Percentiles rank a stretch among this genome's conserved stretches.
These are phyloP conservation scores for Blastomyces gilchristii DNA, from an alignment of 2,329 filamentous ascomycete species.

Conservation along the genomic window DNA sequence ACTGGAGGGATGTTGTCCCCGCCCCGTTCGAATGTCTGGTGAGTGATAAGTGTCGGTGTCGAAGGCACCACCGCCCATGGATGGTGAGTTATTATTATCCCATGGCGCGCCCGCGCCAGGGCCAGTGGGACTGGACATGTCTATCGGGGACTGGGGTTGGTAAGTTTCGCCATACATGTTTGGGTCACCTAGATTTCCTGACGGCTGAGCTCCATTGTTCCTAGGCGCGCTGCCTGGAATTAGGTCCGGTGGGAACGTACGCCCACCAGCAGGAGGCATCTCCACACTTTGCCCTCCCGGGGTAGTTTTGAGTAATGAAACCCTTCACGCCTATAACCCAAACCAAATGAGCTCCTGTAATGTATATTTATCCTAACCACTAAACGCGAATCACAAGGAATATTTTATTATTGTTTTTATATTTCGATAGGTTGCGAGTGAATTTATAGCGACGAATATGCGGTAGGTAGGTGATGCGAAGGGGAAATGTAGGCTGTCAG, in stretches of 20 bases:
- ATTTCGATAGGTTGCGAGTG: not conserved
- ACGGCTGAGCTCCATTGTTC: conserved; percentile 22
- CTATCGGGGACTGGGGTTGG: conserved; percentile 32
- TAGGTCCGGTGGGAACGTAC: conserved; percentile 32
- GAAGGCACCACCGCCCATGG: conserved; percentile 9
- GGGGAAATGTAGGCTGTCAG: not conserved
- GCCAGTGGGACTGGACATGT: conserved; percentile 27
- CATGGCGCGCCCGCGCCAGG: conserved; percentile 27
- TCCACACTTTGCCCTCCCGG: conserved; percentile 15
- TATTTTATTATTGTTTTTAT: not conserved
- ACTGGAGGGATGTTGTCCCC: conserved; percentile 24
- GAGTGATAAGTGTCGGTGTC: conserved; percentile 20
- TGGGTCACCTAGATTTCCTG: conserved; percentile 23
- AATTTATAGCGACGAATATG: not conserved
- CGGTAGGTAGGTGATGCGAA: not conserved
- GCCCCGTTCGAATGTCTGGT: conserved; percentile 24
- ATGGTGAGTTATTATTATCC: conserved; percentile 18
- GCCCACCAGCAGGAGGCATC: conserved; percentile 34
- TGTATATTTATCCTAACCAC: not conserved
- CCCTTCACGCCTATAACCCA: conserved; percentile 10
- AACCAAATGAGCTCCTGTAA: not conserved
- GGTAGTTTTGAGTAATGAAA: conserved; percentile 2
- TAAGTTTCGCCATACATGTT: conserved; percentile 27
- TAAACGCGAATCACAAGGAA: not conserved
- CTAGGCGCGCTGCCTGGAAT: conserved; percentile 34